Evolutionary conservation across 2,329 filamentous ascomycete genomes (phyloP).

Genomic region (Herpotrichia juniperi): DNA sequence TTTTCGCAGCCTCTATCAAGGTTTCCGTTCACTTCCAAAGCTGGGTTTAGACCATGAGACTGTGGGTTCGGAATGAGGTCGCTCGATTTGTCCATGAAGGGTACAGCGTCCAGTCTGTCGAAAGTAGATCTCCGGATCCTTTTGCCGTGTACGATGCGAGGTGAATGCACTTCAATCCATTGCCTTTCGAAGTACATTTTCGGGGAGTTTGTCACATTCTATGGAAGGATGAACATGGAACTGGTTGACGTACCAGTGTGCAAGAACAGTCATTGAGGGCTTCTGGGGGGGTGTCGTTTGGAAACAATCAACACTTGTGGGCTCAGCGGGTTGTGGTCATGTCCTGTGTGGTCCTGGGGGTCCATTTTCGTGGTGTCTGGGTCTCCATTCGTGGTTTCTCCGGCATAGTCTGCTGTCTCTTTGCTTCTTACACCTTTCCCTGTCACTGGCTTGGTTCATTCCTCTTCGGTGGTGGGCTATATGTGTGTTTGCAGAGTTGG

Average conservation of each 20-base stretch:
- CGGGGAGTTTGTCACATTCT: slow-evolving; percentile 5
- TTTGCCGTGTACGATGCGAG: slow-evolving; percentile 4
- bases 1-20: background rate
- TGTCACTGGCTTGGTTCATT: slow-evolving; percentile 3
- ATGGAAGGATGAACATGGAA: slow-evolving; percentile 9
- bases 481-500: background rate
- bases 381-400: slow-evolving; percentile 3
- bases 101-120: background rate
- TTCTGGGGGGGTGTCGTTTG: slow-evolving; percentile 7
- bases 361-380: background rate
- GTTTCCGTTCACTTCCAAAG: background rate
- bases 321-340: background rate
- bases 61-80: background rate
- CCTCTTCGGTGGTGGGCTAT: background rate
- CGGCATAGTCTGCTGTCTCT: background rate
- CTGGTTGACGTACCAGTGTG: slow-evolving; percentile 22
- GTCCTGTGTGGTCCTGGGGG: no score
- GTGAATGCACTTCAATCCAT: slow-evolving; percentile 12
- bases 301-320: slow-evolving; percentile 6
- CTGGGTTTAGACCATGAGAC: background rate
- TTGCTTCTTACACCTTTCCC: background rate
- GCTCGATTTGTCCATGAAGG: background rate
- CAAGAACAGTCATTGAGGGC: slow-evolving; percentile 10
- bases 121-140: background rate
- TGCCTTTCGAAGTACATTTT: slow-evolving; percentile 3